Conservation (phyloP, 1,284 basidiomycete species). For the Trichosporon coremiiforme region DNA sequence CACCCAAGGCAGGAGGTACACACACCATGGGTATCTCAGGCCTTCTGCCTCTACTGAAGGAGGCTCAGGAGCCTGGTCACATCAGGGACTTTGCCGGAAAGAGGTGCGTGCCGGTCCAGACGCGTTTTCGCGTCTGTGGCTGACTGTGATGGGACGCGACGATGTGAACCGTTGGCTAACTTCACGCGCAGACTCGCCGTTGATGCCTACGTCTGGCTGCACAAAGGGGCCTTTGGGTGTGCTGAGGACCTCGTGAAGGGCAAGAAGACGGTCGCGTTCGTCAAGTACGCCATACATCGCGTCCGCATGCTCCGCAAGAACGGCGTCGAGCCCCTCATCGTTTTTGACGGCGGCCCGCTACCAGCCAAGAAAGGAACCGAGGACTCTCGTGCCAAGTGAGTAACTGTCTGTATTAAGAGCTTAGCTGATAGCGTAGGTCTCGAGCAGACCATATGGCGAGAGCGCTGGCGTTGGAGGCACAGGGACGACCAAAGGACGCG, state of each 20-base stretch:
- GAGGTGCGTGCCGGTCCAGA: slow-evolving; percentile 57
- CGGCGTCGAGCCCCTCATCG: slow-evolving; percentile 84
- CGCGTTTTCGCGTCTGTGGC: slow-evolving; percentile 19
- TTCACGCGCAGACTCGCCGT: slow-evolving; percentile 37
- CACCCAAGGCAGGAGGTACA: slow-evolving; percentile 5
- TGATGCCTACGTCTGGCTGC: slow-evolving; percentile 88
- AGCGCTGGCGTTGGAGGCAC: slow-evolving; percentile 71
- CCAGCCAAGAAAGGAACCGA: slow-evolving; percentile 94
- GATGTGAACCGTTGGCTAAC: neutral
- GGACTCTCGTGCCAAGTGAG: slow-evolving; percentile 67
- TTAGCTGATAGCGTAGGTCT: slow-evolving; percentile 50
- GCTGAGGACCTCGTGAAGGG: slow-evolving; percentile 87
- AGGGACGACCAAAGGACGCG: slow-evolving; percentile 78
- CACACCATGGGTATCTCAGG: slow-evolving; percentile 86
- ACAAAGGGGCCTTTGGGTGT: slow-evolving; percentile 88
- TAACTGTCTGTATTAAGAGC: slow-evolving; percentile 10
- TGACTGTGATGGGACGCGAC: neutral
- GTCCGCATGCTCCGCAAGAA: slow-evolving; percentile 83
- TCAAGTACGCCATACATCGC: slow-evolving; percentile 92
- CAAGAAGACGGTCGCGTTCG: slow-evolving; percentile 81
- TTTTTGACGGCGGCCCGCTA: slow-evolving; percentile 94
- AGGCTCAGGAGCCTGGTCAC: slow-evolving; percentile 76
- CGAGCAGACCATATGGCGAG: slow-evolving; percentile 59
- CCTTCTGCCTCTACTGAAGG: slow-evolving; percentile 87
- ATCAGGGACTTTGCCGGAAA: slow-evolving; percentile 80